Evolutionary conservation across 306 rosid genomes (phyloP).

Genomic region (Prinsepia uniflora): DNA sequence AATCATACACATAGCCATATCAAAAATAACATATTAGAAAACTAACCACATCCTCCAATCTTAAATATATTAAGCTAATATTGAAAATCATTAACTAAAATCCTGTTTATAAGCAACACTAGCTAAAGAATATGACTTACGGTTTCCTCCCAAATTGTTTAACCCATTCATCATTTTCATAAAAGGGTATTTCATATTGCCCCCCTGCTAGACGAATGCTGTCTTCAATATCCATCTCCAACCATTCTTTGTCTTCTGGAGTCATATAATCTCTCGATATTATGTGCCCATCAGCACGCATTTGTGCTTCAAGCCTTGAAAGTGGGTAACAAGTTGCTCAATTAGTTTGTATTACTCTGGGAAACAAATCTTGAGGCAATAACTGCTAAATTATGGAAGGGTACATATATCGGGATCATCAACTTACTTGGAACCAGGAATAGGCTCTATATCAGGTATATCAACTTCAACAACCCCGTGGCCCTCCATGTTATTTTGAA

Average conservation of each 20-base stretch:
- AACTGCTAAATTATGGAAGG: slow-evolving; percentile 14
- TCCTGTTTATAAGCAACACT: background rate
- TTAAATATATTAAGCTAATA: background rate
- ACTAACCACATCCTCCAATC: slow-evolving; percentile 4
- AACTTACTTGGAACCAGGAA: slow-evolving; percentile 86
- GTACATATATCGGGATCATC: slow-evolving; percentile 15
- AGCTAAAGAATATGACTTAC: slow-evolving; percentile 43
- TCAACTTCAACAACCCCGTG: slow-evolving; percentile 95
- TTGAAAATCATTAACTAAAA: background rate
- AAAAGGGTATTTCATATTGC: slow-evolving; percentile 54
- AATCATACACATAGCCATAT: background rate
- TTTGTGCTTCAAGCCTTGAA: slow-evolving; percentile 74
- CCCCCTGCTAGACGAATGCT: slow-evolving; percentile 55
- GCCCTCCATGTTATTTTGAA: slow-evolving; percentile 81
- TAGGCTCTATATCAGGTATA: slow-evolving; percentile 81
- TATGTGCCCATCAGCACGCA: slow-evolving; percentile 84
- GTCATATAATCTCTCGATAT: slow-evolving; percentile 71
- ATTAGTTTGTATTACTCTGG: slow-evolving; percentile 18
- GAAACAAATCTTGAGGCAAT: slow-evolving; percentile 6
- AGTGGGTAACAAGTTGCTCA: slow-evolving; percentile 28
- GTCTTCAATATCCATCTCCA: slow-evolving; percentile 94
- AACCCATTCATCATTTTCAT: slow-evolving; percentile 79
- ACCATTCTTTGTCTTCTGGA: slow-evolving; percentile 83
- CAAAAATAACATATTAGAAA: background rate
- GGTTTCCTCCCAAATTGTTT: slow-evolving; percentile 62